Conservation (phyloP, 116 monocot species). For the Phalaenopsis hybrid region DNA sequence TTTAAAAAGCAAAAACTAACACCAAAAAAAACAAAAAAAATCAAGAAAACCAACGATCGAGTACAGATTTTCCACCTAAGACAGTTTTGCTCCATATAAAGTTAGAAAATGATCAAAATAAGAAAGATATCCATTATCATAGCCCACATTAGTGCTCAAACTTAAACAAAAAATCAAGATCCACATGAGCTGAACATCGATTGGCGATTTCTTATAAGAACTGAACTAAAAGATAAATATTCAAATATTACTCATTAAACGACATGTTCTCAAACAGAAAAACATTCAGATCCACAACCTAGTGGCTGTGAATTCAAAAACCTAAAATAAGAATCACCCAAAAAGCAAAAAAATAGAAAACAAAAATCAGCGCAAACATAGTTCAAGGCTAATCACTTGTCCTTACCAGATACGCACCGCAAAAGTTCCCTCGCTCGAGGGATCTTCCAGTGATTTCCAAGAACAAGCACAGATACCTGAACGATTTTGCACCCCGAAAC, state of each 20-base stretch:
- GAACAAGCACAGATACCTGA: neutral
- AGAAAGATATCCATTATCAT: neutral
- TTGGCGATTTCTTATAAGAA: neutral
- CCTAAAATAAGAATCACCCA: neutral
- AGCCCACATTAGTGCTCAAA: neutral
- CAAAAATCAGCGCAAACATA: neutral
- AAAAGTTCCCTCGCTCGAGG: neutral
- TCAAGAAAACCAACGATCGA: neutral
- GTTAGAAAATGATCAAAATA: neutral
- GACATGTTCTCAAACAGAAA: neutral
- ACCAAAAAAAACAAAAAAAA: neutral
- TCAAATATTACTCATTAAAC: neutral
- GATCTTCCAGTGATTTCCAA: slow-evolving; percentile 3
- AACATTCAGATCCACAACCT: neutral
- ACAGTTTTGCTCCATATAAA: neutral
- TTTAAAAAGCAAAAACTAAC: neutral
- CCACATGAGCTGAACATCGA: neutral
- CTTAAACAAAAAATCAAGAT: neutral
- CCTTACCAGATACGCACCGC: neutral
- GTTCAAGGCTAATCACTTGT: neutral
- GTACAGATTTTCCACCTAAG: neutral
- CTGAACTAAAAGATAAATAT: neutral
- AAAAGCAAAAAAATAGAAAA: neutral
- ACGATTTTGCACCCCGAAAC: neutral
- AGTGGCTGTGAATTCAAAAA: neutral